Evolutionary conservation across 1,139 yeast species (phyloP).

Genomic region (Torulaspora pretoriensis): DNA sequence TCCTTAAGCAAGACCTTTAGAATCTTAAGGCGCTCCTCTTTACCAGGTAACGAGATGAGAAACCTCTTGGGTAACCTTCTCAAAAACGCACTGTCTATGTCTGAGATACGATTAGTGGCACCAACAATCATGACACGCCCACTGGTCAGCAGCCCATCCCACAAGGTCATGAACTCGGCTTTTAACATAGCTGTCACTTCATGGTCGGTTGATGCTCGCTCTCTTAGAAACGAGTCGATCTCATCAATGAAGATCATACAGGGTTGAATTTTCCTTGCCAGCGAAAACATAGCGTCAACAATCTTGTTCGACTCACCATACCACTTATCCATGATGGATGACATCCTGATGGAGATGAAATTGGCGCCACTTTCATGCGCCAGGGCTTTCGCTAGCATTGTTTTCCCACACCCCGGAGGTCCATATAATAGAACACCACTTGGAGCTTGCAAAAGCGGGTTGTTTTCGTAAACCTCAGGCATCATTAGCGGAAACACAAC

Average conservation of each 20-base stretch:
- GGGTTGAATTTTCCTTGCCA: constrained; percentile 88
- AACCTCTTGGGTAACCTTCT: constrained; percentile 92
- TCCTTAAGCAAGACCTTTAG: constrained; percentile 61
- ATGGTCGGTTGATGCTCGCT: constrained; percentile 80
- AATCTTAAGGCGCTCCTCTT: constrained; percentile 65
- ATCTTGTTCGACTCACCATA: constrained; percentile 95
- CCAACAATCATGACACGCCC: constrained; percentile 88
- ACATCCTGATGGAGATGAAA: constrained; percentile 87
- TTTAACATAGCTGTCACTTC: constrained; percentile 94
- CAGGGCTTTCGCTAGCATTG: constrained; percentile 93
- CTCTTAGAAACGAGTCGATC: constrained; percentile 89
- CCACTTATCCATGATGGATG: constrained; percentile 96
- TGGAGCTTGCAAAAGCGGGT: constrained; percentile 73
- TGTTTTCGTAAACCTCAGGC: constrained; percentile 36
- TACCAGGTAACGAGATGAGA: constrained; percentile 69
- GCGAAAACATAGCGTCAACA: constrained; percentile 86
- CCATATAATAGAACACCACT: constrained; percentile 92
- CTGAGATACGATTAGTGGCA: constrained; percentile 89
- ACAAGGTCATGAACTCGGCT: constrained; percentile 95
- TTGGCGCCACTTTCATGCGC: constrained; percentile 92
- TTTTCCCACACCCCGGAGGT: constrained; percentile 98
- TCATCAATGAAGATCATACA: constrained; percentile 95
- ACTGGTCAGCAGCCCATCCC: constrained; percentile 83
- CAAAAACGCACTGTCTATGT: constrained; percentile 87
- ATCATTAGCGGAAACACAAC: constrained; percentile 84